Base-by-base conservation (phyloP, 306 rosid species). In the Begonia fuchsioides region DNA sequence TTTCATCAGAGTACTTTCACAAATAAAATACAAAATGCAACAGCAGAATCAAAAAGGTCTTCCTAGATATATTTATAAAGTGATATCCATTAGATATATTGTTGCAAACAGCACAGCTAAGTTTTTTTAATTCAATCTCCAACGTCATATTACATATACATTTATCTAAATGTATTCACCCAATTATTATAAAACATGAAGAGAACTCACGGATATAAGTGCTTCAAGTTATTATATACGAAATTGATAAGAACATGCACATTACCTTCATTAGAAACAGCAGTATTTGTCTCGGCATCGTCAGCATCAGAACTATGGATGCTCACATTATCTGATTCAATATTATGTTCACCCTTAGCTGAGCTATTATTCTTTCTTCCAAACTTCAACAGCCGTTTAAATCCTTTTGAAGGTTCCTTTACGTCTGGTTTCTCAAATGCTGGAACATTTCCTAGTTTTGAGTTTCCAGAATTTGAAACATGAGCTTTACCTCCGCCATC, bases 361-460 rank as follows among this genome's bases (percentile, higher is more conserved):
- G 85, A 69, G 74, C 82, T 61, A 16, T 84, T 76, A 75, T 76
- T 86, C 80, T 92, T 92, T 68, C 73, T 85, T 20, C 94, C 98
- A 61, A 92, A 86, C 77, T 75, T 92, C 51, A 85, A 59, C 51
- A 86, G 68, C 44, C 82, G 74, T 64, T 66, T 61, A 50, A 92
- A 63, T 51, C 98, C 98, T 70, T 80, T 86, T 9, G 94, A 54
- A 10, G 92, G 69, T 63, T 92, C 90, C 68, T 79, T 85, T 60
- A 51, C 75, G 56, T 65, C 94, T 58, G 80, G 72, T 70, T 71
- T 85, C 81, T 82, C 98, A 53, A 51, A 12, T 52, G 77, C 51
- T 73, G 98, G 93, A 64, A 80, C 86, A 78, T 75, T 81, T 58
- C 79, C 96, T 40, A 82, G 86, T 51, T 73, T 72, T 50, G 63